Conservation (phyloP, 306 rosid species). For the Boehmeria nivea region DNA sequence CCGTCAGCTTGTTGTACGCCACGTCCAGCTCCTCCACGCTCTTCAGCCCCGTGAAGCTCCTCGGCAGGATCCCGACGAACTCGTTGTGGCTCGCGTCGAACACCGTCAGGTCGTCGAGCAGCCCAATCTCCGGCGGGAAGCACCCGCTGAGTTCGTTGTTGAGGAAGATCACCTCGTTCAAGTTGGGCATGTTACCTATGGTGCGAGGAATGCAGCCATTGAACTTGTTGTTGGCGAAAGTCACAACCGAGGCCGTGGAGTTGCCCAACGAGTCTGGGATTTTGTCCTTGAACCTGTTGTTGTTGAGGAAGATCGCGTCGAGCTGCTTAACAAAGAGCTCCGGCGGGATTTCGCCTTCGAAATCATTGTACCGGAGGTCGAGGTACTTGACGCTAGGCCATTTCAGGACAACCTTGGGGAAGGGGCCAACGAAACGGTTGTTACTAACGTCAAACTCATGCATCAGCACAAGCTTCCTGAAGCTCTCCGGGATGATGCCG, state of each 20-base stretch:
- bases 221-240: slow-evolving; percentile 56
- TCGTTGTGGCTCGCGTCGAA: slow-evolving; percentile 44
- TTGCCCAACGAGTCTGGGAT: slow-evolving; percentile 47
- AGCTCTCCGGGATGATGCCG: slow-evolving; percentile 55
- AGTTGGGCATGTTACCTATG: slow-evolving; percentile 45
- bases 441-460: slow-evolving; percentile 65
- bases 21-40: slow-evolving; percentile 44
- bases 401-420: slow-evolving; percentile 41
- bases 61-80: slow-evolving; percentile 49
- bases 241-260: slow-evolving; percentile 47
- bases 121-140: slow-evolving; percentile 57
- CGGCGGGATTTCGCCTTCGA: slow-evolving; percentile 57
- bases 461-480: slow-evolving; percentile 38
- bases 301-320: slow-evolving; percentile 41
- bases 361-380: slow-evolving; percentile 61
- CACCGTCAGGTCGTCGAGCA: slow-evolving; percentile 24
- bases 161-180: slow-evolving; percentile 53
- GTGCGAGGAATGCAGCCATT: slow-evolving; percentile 60
- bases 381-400: slow-evolving; percentile 38
- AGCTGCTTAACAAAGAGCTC: slow-evolving; percentile 39
- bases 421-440: slow-evolving; percentile 71
- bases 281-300: slow-evolving; percentile 27
- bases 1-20: slow-evolving; percentile 38
- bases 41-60: slow-evolving; percentile 24
- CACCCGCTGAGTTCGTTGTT: slow-evolving; percentile 58